Base-by-base conservation (phyloP, 2,329 filamentous ascomycete genomes). In the Elsinoe fawcettii region DNA sequence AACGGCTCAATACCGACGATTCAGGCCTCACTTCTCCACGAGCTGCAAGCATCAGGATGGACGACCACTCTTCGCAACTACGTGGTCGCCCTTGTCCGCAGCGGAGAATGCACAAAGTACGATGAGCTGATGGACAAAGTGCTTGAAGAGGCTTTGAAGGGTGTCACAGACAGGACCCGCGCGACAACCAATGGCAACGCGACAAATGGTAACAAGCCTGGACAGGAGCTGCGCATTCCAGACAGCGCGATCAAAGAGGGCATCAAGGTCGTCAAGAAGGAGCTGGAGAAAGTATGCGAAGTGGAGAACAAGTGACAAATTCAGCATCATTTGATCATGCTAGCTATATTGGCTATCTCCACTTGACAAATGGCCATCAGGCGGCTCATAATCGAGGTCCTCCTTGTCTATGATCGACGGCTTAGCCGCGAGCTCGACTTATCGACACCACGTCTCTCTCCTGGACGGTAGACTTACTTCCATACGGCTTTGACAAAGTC, bases 1-100 rank as follows among this genome's bases (percentile, higher is more conserved):
- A 66, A 75, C 60, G 71, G 73, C 64, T 75, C 77, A 56, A 77
- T 84, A 62, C 74, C 76, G 64, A 76, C 77, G 64, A 79, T 85
- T 43, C 80, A 83, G 64, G 64, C 71, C 36, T 74, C 75, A 1
- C 73, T 85, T 23, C 73, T 77, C 59, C 75, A 80, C 64, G 75
- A 77, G 20, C 74, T 84, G 9, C 77, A 81, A 63, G 74, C 78
- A 55, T 70, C 73, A n/a, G 81, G 81, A 63, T 85, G 81, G 81
- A 78, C 78, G 41, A 75, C 80, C 63, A 73, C 74, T 25, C 73
- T 85, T 59, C 77, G 77, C 58, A 71, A 71, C 47, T 77, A 84
- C 60, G 74, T 81, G 16, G 75, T 77, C 47, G 73, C 79, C 57
- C 74, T 84, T 39, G 76, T 84, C 56, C 78, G 81, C 62, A 78